Base-by-base conservation (phyloP, 768 basidiomycete genomes). In the Russula brevipes region DNA sequence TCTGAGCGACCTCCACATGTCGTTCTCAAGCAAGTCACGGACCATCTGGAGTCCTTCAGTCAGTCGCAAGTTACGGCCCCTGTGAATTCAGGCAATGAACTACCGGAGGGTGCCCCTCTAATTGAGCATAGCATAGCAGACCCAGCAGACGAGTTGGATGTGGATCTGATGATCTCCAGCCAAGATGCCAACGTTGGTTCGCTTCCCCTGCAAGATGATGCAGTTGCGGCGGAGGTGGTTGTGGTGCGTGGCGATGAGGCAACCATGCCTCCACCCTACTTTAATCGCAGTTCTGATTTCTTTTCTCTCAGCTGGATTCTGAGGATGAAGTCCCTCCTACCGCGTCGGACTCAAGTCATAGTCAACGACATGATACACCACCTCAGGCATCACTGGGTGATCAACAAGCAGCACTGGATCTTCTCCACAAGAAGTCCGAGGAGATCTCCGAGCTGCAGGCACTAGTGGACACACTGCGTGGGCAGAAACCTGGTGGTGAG, bases 371-470 rank as follows among this genome's bases (percentile, higher is more conserved):
- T 14, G 38, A 44, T 5, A 24, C 47, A 9, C 60, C 53, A 12
- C 35, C 52, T 24, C 54, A 58, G 7, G 46, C 31, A 19, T 61
- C 65, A 4, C 31, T 58, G 36, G 36, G 52, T 44, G 52, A 41
- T 38, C 66, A 66, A 39, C 67, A 63, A 6, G 44, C 35, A 41
- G 67, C 65, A 10, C 41, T 67, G n/a, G 39, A 41, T 30, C 61
- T 68, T 30, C 59, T 66, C 14, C 57, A 66, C 50, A 54, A 46
- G 41, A 66, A 59, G 19, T 67, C 67, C 5, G 67, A 67, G 45
- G 61, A 66, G 46, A 60, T 60, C 45, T 54, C 54, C 11, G 59
- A 61, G 12, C 61, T 66, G 10, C 59, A 60, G 55, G 41, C 42
- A 5, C 53, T 54, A 45, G 50, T 68, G n/a, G 31, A 54, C 11